Percentiles rank a stretch among this genome's conserved stretches.
These are phyloP conservation scores for Fraxinus xanthoxyloides DNA, from an alignment of 305 asterid species.

Conservation along the genomic window DNA sequence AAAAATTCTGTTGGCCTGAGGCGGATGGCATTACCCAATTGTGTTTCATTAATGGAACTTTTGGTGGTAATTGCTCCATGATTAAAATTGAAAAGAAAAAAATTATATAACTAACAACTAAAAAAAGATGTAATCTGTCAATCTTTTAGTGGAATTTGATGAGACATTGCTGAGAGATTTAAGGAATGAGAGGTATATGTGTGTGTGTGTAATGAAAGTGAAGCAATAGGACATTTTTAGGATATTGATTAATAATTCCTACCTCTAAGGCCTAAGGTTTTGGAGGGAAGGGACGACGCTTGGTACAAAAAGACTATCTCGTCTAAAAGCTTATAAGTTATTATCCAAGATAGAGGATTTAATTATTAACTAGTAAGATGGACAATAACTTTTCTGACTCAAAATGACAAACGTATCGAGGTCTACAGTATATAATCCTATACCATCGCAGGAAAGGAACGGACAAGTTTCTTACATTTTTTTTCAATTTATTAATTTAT, in stretches of 20 bases:
- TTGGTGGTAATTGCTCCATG: constrained; percentile 91
- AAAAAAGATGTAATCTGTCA: background rate
- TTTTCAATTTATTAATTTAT: background rate
- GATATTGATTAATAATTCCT: background rate
- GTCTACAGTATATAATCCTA: background rate
- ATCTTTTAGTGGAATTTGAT: background rate
- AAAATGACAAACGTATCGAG: background rate
- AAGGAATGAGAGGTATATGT: constrained; percentile 12
- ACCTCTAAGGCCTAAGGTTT: constrained; percentile 4
- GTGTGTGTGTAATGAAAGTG: background rate
- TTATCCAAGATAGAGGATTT: background rate
- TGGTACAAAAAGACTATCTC: background rate
- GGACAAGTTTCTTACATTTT: background rate
- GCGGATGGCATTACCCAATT: constrained; percentile 49
- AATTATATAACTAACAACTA: background rate
- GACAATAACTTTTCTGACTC: background rate
- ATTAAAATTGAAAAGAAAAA: background rate
- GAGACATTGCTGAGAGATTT: background rate
- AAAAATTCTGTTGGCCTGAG: constrained; percentile 27
- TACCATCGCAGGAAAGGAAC: background rate
- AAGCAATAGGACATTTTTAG: background rate
- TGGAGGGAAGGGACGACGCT: constrained; percentile 9
- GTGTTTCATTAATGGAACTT: constrained; percentile 55
- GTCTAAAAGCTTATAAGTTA: background rate
- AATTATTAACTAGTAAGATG: background rate